Percentiles rank a stretch among this genome's conserved stretches.
Evolutionary conservation across 306 rosid genomes (phyloP).

Genomic region (Citrullus mucosospermus): DNA sequence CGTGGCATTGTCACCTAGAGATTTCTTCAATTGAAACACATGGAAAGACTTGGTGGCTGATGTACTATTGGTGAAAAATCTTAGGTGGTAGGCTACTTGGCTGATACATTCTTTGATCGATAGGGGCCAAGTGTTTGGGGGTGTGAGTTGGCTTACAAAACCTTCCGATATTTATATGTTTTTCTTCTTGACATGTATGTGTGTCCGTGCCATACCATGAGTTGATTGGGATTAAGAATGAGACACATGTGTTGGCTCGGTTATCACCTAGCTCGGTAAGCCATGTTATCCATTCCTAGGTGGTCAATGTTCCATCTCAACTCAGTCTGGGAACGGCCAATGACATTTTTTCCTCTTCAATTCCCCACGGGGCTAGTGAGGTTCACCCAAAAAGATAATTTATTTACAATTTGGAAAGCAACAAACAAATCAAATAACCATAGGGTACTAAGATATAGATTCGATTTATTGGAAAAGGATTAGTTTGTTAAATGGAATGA

Average conservation of each 20-base stretch:
- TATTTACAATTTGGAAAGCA: neutral
- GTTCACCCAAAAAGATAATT: neutral
- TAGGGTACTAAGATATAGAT: neutral
- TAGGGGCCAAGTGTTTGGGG: too few relatives aligned
- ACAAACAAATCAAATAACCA: neutral
- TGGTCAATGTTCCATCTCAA: neutral
- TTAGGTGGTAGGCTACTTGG: too few relatives aligned
- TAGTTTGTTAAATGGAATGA: neutral
- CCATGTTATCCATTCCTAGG: neutral
- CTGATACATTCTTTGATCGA: too few relatives aligned
- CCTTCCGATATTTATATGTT: neutral
- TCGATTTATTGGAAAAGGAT: neutral
- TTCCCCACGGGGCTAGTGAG: neutral
- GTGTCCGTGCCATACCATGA: too few relatives aligned
- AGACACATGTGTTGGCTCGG: neutral
- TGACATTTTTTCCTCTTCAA: neutral
- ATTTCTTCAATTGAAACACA: too few relatives aligned
- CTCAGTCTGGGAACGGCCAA: neutral
- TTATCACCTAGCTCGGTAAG: too few relatives aligned
- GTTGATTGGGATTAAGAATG: too few relatives aligned
- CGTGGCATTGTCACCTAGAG: too few relatives aligned
- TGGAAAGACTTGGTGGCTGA: too few relatives aligned
- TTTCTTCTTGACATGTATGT: neutral
- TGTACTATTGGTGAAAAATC: too few relatives aligned
- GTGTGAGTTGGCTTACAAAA: too few relatives aligned